These are phyloP conservation scores for Gonapodya sp. DNA, from an alignment of 192 early-diverging fungal species.

Conservation along the genomic window DNA sequence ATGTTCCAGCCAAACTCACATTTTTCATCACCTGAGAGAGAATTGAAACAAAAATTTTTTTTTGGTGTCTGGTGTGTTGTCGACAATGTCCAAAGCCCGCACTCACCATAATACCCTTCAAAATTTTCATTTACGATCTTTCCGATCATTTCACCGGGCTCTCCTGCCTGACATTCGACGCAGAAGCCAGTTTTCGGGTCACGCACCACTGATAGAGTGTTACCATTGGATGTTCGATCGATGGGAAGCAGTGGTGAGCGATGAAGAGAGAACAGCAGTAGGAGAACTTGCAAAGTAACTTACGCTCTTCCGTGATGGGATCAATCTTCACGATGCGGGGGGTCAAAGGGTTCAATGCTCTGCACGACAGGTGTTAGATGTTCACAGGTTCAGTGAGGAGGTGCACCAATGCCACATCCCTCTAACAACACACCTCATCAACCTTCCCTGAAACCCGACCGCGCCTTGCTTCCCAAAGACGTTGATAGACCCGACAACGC, in stretches of 20 bases:
- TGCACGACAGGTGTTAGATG: not conserved
- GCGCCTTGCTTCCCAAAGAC: not conserved
- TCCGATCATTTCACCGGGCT: slow-evolving; percentile 51
- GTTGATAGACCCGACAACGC: slow-evolving; percentile 2
- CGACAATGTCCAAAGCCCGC: no score
- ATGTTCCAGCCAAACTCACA: no score
- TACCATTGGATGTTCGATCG: no score
- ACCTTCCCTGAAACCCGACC: not conserved
- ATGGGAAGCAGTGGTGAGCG: no score
- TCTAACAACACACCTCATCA: not conserved
- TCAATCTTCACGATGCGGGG: slow-evolving; percentile 45
- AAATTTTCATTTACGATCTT: slow-evolving; percentile 22
- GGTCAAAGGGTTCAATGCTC: not conserved
- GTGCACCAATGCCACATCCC: not conserved
- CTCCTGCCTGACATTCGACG: slow-evolving; percentile 22
- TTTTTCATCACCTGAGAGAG: slow-evolving; percentile 27
- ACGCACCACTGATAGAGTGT: not conserved
- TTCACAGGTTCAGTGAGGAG: not conserved
- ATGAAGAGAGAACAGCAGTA: not conserved
- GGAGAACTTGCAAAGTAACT: not conserved
- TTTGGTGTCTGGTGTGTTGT: slow-evolving; percentile 18
- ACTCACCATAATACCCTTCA: slow-evolving; percentile 28
- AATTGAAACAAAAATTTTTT: slow-evolving; percentile 34
- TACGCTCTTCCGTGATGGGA: slow-evolving; percentile 37
- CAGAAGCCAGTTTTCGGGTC: slow-evolving; percentile 12